Conservation (phyloP, 352 stramenopile genomes). For the Pythium diclinum region DNA sequence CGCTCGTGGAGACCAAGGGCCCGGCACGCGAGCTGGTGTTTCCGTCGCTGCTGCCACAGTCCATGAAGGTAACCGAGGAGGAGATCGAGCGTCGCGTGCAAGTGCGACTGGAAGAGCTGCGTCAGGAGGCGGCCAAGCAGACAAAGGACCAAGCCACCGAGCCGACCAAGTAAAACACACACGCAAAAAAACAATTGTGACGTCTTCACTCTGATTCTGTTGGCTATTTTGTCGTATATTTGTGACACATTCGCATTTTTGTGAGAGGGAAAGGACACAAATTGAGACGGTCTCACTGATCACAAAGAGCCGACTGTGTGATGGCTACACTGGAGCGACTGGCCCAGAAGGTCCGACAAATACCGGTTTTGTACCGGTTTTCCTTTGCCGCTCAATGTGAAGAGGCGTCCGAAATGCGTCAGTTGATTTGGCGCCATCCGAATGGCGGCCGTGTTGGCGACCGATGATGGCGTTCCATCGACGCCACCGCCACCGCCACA, state of each 20-base stretch:
- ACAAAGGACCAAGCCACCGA: slow-evolving; percentile 21
- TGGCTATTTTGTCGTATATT: not conserved
- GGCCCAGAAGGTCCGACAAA: slow-evolving; percentile 1
- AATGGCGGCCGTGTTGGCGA: slow-evolving; percentile 1
- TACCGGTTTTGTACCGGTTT: slow-evolving; percentile 17
- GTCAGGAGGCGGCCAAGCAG: slow-evolving; percentile 31
- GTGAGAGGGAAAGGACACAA: not conserved
- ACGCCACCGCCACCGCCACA: not conserved
- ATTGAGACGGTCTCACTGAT: not conserved
- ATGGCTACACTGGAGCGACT: slow-evolving; percentile 23
- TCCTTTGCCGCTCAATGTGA: slow-evolving; percentile 1
- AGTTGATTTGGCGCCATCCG: not conserved
- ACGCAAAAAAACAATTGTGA: not conserved
- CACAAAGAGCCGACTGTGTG: not conserved
- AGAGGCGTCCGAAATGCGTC: slow-evolving; percentile 4
- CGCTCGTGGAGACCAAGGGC: slow-evolving; percentile 59
- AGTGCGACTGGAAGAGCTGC: slow-evolving; percentile 66
- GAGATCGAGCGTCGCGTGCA: slow-evolving; percentile 79
- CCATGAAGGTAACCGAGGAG: slow-evolving; percentile 66
- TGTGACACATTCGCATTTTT: not conserved
- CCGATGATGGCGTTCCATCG: not conserved
- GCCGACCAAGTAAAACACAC: slow-evolving; percentile 1
- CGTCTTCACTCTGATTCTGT: not conserved
- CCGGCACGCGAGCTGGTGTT: slow-evolving; percentile 55
- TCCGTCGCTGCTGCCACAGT: slow-evolving; percentile 66